phyloP scores from a whole-genome alignment of 1,139 yeast species.

The Taphrina populina region DNA sequence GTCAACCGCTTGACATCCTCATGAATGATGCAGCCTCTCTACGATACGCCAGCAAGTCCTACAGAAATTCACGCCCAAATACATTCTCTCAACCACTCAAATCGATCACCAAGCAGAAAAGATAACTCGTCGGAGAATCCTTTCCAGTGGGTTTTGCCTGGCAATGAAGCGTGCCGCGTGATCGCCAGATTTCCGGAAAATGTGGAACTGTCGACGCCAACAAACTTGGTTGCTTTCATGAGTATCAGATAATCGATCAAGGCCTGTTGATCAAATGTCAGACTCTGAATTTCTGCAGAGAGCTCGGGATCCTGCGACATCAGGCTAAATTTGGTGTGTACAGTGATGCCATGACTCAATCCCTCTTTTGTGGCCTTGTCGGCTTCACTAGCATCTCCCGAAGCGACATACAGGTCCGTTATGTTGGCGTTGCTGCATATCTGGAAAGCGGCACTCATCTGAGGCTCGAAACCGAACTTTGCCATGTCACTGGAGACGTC shows the following conservation, averaged over 20 bases:
- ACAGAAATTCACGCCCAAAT: background rate
- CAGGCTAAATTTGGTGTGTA: slow-evolving; percentile 4
- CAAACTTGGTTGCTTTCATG: slow-evolving; percentile 4
- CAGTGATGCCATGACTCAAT: background rate
- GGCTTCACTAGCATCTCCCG: slow-evolving; percentile 12
- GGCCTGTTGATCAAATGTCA: slow-evolving; percentile 22
- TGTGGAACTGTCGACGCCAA: slow-evolving; percentile 17
- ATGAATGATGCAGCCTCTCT: no score
- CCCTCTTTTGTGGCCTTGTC: background rate
- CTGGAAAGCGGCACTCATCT: background rate
- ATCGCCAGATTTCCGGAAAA: slow-evolving; percentile 3
- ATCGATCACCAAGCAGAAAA: slow-evolving; percentile 4
- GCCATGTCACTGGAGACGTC: background rate
- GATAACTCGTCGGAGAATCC: slow-evolving; percentile 13
- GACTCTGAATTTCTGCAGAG: background rate
- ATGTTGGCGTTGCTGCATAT: background rate
- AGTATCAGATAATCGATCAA: slow-evolving; percentile 16
- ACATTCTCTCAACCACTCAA: slow-evolving; percentile 4
- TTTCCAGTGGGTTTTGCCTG: background rate
- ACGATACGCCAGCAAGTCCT: background rate
- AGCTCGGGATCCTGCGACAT: slow-evolving; percentile 1
- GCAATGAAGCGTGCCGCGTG: slow-evolving; percentile 1
- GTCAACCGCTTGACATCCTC: slow-evolving; percentile 5
- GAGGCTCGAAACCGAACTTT: slow-evolving; percentile 1
- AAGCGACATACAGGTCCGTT: slow-evolving; percentile 7